Conservation (phyloP, 2,329 filamentous ascomycete species). For the Phaeosphaeria sp. region DNA sequence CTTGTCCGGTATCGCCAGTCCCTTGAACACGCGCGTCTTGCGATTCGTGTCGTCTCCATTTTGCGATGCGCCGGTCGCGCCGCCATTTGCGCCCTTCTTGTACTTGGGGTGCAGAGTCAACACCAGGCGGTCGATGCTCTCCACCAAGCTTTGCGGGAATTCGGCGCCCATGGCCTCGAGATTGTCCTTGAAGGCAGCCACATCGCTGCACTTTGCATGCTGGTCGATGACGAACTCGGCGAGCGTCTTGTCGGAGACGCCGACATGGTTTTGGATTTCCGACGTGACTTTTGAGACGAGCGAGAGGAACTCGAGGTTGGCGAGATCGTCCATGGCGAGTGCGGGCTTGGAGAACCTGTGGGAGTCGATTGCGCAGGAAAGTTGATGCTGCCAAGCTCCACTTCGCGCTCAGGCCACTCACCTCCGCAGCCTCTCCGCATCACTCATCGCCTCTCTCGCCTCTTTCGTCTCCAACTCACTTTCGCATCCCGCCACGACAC, state of each 20-base stretch:
- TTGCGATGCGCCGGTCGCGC: slow-evolving; percentile 48
- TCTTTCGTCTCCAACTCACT: slow-evolving; percentile 1
- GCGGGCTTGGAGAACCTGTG: slow-evolving; percentile 7
- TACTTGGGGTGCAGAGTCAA: slow-evolving; percentile 90
- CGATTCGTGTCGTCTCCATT: slow-evolving; percentile 66
- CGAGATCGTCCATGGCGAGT: slow-evolving; percentile 80
- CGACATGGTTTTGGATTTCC: slow-evolving; percentile 92
- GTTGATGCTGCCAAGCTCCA: slow-evolving; percentile 5
- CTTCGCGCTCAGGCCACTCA: slow-evolving; percentile 25
- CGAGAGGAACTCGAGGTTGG: slow-evolving; percentile 89
- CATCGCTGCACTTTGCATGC: slow-evolving; percentile 74
- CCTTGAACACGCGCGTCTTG: slow-evolving; percentile 89
- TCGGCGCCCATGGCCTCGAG: slow-evolving; percentile 80
- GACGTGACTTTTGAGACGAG: slow-evolving; percentile 94
- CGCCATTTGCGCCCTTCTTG: slow-evolving; percentile 59
- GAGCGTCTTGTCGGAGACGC: slow-evolving; percentile 90
- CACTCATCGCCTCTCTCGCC: not conserved
- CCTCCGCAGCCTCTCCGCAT: slow-evolving; percentile 22
- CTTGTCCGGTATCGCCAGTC: slow-evolving; percentile 84
- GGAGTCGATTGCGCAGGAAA: slow-evolving; percentile 7
- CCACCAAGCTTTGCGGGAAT: slow-evolving; percentile 84
- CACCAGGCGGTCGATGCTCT: slow-evolving; percentile 89
- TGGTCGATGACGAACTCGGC: slow-evolving; percentile 96
- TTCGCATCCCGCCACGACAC: too few relatives aligned
- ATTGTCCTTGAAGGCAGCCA: slow-evolving; percentile 76